These are phyloP conservation scores for Anastatica hierochuntica DNA, from an alignment of 345 rosid genomes.

Conservation along the genomic window DNA sequence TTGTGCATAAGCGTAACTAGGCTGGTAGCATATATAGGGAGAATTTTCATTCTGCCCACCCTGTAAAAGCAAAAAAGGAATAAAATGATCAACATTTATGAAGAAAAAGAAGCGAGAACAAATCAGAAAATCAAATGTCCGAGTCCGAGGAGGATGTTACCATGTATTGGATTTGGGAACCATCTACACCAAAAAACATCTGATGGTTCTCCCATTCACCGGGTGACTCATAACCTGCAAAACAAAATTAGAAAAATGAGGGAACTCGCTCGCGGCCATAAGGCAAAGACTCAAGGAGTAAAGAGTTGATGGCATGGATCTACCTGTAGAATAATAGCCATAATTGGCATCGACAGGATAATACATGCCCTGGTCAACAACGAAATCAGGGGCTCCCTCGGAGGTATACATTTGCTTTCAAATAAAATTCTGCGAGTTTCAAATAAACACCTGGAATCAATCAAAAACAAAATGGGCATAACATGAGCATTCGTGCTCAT, in stretches of 20 bases:
- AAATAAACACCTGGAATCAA: slow-evolving; percentile 40
- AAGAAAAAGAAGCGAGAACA: neutral
- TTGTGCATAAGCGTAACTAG: slow-evolving; percentile 76
- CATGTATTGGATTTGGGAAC: slow-evolving; percentile 64
- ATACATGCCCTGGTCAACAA: slow-evolving; percentile 64
- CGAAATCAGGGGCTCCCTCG: slow-evolving; percentile 66
- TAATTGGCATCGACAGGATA: slow-evolving; percentile 67
- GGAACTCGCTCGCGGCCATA: neutral
- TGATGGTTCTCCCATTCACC: slow-evolving; percentile 90
- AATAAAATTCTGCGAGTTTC: slow-evolving; percentile 23
- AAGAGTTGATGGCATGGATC: neutral
- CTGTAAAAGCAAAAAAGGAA: slow-evolving; percentile 30
- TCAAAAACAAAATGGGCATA: neutral
- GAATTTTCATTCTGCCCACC: slow-evolving; percentile 71
- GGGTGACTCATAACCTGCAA: slow-evolving; percentile 76
- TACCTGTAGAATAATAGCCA: slow-evolving; percentile 93
- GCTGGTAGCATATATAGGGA: slow-evolving; percentile 76
- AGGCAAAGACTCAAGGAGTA: neutral
- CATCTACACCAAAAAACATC: slow-evolving; percentile 68
- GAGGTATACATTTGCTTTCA: slow-evolving; percentile 55
- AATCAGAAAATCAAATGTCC: too few species aligned
- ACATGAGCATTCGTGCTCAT: neutral
- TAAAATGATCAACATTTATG: neutral
- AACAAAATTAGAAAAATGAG: slow-evolving; percentile 5
- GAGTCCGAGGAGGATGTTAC: too few species aligned